Evolutionary conservation across 2,329 filamentous ascomycete species (phyloP).

Genomic region (Xylariaceae sp.): DNA sequence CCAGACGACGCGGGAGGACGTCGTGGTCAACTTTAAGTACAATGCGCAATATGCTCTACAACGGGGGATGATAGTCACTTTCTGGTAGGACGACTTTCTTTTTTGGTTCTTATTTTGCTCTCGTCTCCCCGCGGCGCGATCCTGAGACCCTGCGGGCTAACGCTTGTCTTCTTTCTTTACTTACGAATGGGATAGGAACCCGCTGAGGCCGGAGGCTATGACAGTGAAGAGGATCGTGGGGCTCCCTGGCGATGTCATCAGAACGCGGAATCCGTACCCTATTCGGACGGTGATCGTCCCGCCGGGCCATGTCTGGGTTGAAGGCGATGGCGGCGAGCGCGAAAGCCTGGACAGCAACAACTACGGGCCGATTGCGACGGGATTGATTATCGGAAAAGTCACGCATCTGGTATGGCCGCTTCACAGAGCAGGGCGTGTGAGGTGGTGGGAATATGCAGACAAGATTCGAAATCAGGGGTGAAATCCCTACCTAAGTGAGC

Average conservation of each 20-base stretch:
- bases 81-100: constrained; percentile 46
- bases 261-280: constrained; percentile 57
- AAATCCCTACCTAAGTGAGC: background rate
- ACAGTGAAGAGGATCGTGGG: constrained; percentile 80
- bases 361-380: constrained; percentile 76
- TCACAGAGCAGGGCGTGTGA: constrained; percentile 50
- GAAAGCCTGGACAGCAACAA: constrained; percentile 78
- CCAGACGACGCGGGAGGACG: constrained; percentile 47
- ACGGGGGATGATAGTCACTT: constrained; percentile 70
- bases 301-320: constrained; percentile 85
- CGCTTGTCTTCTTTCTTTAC: background rate
- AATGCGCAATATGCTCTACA: constrained; percentile 52
- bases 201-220: constrained; percentile 60
- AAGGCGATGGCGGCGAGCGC: constrained; percentile 73
- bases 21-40: constrained; percentile 56
- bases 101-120: background rate
- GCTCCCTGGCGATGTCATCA: constrained; percentile 71
- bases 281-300: constrained; percentile 59
- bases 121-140: background rate
- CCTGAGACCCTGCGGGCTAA: constrained; percentile 9
- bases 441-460: constrained; percentile 49
- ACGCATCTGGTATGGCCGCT: constrained; percentile 67
- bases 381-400: constrained; percentile 69
- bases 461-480: constrained; percentile 21
- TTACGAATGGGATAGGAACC: constrained; percentile 49